A percentile compares a stretch with the other conserved stretches of the same genome.
Evolutionary conservation across 495 filamentous ascomycete species (phyloP).

Genomic region (Rostrohypoxylon terebratum): DNA sequence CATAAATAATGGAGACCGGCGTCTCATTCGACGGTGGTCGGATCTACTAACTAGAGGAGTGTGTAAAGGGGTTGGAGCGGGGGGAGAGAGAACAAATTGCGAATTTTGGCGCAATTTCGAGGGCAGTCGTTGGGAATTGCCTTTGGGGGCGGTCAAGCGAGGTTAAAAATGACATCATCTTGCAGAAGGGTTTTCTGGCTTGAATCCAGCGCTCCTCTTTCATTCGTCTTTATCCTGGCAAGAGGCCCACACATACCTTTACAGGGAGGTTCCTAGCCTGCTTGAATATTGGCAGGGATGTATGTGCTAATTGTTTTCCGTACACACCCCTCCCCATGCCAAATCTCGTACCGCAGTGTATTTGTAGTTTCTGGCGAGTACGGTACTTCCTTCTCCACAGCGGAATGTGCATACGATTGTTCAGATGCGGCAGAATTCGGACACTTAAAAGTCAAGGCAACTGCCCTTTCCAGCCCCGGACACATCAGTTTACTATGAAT

Average conservation of each 20-base stretch:
- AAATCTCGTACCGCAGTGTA: constrained; percentile 17
- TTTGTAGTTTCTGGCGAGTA: constrained; percentile 10
- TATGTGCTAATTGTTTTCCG: constrained; percentile 17
- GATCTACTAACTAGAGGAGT: constrained; percentile 7
- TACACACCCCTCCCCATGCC: constrained; percentile 27
- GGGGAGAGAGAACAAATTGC: constrained; percentile 26
- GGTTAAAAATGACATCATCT: constrained; percentile 40
- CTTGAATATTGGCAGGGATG: constrained; percentile 44
- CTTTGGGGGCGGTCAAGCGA: constrained; percentile 47
- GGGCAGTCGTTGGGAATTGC: constrained; percentile 43
- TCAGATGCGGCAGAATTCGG: constrained; percentile 43
- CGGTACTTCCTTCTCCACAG: constrained; percentile 35
- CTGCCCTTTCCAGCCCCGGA: constrained; percentile 30
- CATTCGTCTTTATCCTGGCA: constrained; percentile 25
- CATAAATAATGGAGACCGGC: constrained; percentile 28
- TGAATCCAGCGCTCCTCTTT: constrained; percentile 10
- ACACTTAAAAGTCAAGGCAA: constrained; percentile 18
- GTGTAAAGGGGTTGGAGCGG: constrained; percentile 35
- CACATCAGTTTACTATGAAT: constrained; percentile 15
- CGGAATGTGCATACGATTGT: constrained; percentile 35
- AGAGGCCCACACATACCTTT: constrained; percentile 31
- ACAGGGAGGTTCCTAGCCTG: constrained; percentile 42
- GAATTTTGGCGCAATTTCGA: constrained; percentile 48
- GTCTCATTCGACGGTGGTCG: constrained; percentile 34
- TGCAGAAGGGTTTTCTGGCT: constrained; percentile 38